Percentiles rank a stretch among this genome's conserved stretches.
Conservation (phyloP, 2,329 filamentous ascomycete species). For the Claviceps africana region DNA sequence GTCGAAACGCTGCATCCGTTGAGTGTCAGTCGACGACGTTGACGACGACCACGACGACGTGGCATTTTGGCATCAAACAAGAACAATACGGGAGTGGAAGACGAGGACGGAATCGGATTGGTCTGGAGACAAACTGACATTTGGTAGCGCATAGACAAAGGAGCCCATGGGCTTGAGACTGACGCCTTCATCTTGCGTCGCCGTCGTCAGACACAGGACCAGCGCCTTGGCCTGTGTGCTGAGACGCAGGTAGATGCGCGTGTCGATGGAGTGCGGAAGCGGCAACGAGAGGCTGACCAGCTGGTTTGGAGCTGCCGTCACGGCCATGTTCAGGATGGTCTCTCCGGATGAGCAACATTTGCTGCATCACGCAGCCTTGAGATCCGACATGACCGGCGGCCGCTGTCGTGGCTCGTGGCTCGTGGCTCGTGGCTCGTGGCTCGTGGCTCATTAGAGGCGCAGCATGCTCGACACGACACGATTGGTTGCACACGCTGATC, state of each 20-base stretch:
- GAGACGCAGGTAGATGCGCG: conserved; percentile 46
- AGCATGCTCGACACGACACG: conserved; percentile 5
- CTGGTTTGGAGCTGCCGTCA: neutral
- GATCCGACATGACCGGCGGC: no score
- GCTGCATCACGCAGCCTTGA: no score
- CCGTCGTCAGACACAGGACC: conserved; percentile 47
- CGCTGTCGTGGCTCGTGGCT: no score
- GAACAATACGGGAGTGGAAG: neutral
- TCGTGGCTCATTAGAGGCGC: neutral
- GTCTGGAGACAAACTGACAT: conserved; percentile 36
- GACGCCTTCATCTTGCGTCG: conserved; percentile 36
- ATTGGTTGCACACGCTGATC: conserved; percentile 5
- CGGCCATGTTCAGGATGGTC: neutral
- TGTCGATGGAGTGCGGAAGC: conserved; percentile 45
- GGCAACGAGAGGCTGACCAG: conserved; percentile 35
- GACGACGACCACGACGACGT: neutral
- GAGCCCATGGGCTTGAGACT: conserved; percentile 55
- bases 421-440: no score
- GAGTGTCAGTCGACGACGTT: neutral
- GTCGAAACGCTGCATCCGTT: conserved; percentile 30
- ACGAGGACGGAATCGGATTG: conserved; percentile 26
- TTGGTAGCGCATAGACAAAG: conserved; percentile 85
- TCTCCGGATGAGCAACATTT: neutral
- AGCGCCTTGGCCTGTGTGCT: conserved; percentile 43
- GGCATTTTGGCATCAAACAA: neutral